A percentile compares a stretch with the other conserved stretches of the same genome.
These are phyloP conservation scores for Colletotrichum sp. DNA, from an alignment of 2,329 filamentous ascomycete genomes.

Conservation along the genomic window DNA sequence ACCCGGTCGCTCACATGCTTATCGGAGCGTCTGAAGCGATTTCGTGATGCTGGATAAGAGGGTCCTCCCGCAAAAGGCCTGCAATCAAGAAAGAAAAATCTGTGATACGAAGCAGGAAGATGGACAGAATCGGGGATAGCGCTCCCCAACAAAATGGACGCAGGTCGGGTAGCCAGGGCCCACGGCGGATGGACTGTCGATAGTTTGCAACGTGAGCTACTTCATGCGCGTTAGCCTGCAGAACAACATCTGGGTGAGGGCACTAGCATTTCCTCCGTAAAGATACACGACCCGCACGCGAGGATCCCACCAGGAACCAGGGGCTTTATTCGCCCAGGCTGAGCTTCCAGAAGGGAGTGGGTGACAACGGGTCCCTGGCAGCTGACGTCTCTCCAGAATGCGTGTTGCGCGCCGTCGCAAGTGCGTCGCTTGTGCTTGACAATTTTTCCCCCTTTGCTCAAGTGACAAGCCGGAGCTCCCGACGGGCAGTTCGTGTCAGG, in stretches of 20 bases:
- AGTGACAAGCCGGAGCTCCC: not conserved
- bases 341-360: constrained; percentile 15
- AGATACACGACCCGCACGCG: not conserved
- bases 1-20: not conserved
- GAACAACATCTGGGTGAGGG: fast-evolving
- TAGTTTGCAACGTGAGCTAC: constrained; percentile 1
- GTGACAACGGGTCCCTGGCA: not conserved
- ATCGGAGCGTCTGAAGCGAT: not conserved
- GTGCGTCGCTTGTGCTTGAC: not conserved
- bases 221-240: not conserved
- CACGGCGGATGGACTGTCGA: constrained; percentile 7
- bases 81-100: not conserved
- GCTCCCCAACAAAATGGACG: constrained; percentile 21
- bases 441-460: not conserved
- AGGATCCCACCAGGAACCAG: constrained; percentile 3
- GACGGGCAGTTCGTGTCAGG: not conserved
- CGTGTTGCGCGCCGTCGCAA: not conserved
- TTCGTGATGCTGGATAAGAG: constrained; percentile 2
- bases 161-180: constrained; percentile 5
- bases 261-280: not conserved
- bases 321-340: not conserved
- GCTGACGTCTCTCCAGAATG: not conserved
- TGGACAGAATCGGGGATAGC: constrained; percentile 2
- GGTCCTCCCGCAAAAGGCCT: not conserved
- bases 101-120: not conserved